Base-by-base conservation (phyloP, 208 protist species). In the Trypanosoma cruzi region DNA sequence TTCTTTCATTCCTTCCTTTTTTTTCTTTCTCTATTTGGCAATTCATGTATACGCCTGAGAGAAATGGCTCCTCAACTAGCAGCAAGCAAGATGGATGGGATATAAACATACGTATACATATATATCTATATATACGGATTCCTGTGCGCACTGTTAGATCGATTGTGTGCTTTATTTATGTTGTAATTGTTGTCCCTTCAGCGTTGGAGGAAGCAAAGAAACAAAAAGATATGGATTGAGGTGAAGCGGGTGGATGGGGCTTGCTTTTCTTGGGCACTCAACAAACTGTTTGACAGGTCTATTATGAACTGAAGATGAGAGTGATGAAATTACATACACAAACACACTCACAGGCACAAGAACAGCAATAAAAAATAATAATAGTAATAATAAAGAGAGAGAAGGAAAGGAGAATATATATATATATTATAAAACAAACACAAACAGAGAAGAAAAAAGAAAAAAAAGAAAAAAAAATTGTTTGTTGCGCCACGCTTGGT, bases 1-100 rank as follows among this genome's bases (percentile, higher is more conserved):
- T 63, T 29, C 6, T 62, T 28, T 64, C 67, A 0, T 78, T 75
- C 28, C 14, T 50, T 42, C 55, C 63, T 66, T 61, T 70, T 58
- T 64, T 44, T 32, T 61, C 22, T 42, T 54, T 44, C 42, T 4
- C 60, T 24, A n/a, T n/a, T n/a, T n/a, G n/a, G n/a, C n/a, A n/a
- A n/a, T 55, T 54, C 57, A 55, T 20, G 46, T 80, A 58, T 62
- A 60, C 22, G 11, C 24, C 48, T 29, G 40, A 16, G 10, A 44
- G 40, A 44, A n/a, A 44, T 44, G 40, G 40, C 13, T 20, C 40
- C 18, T 14, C 40, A 14, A 44, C 10, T 7, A 44, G 8, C 3
- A 16, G 18, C 40, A 44, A 13, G 18, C 8, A 13, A 18, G 40
- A 4, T 20, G 40, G 40, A 14, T n/a, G n/a, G n/a, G n/a, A n/a